A percentile compares a stretch with the other conserved stretches of the same genome.
These are phyloP conservation scores for Powellomyces hirtus DNA, from an alignment of 192 early-diverging fungal genomes.

Conservation along the genomic window DNA sequence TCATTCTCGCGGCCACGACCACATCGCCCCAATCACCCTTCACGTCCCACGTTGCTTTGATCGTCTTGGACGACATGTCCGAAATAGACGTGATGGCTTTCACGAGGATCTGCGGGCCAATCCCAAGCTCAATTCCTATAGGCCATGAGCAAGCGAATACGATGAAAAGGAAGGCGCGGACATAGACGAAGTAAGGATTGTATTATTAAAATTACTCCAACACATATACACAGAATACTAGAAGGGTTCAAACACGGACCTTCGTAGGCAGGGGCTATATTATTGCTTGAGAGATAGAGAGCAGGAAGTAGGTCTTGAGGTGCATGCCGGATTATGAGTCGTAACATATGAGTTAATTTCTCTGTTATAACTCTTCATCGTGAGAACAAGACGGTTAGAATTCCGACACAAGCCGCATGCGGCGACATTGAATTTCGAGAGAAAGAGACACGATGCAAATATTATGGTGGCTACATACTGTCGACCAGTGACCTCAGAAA, in stretches of 20 bases:
- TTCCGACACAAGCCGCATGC: neutral
- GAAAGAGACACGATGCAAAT: neutral
- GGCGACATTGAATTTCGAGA: neutral
- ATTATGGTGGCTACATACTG: slow-evolving; percentile 1
- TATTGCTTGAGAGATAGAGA: slow-evolving; percentile 21
- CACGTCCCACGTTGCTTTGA: slow-evolving; percentile 12
- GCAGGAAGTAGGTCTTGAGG: slow-evolving; percentile 14
- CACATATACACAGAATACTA: too few relatives aligned
- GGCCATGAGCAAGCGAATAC: too few relatives aligned
- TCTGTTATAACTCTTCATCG: slow-evolving; percentile 19
- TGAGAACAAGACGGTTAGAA: neutral
- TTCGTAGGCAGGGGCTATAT: slow-evolving; percentile 26
- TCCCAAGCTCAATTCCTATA: slow-evolving; percentile 23
- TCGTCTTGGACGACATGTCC: slow-evolving; percentile 12
- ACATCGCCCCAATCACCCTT: slow-evolving; percentile 27
- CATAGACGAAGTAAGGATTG: neutral
- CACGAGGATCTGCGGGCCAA: slow-evolving; percentile 24
- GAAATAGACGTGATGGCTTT: slow-evolving; percentile 23
- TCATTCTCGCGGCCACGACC: slow-evolving; percentile 1
- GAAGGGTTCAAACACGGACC: slow-evolving; percentile 15
- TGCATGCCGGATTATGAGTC: slow-evolving; percentile 13
- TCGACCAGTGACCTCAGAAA: neutral
- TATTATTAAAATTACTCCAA: neutral
- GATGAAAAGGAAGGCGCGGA: neutral
- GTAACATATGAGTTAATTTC: slow-evolving; percentile 20